Conservation (phyloP, 495 filamentous ascomycete species). For the Glutinoglossum americanum region DNA sequence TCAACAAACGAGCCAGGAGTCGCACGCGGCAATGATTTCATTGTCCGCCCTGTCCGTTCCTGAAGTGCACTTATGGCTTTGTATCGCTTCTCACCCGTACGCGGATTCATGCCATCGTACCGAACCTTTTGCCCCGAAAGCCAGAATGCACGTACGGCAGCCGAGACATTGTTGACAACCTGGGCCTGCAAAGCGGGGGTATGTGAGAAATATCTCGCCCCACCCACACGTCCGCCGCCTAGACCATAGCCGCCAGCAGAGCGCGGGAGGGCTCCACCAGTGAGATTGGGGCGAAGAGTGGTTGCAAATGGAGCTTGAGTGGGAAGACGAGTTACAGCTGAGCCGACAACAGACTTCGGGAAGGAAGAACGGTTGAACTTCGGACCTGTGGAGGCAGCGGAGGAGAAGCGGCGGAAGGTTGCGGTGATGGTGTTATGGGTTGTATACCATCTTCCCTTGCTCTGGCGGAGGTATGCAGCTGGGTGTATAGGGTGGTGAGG, state of each 20-base stretch:
- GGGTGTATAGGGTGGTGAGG: slow-evolving; percentile 52
- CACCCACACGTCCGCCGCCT: slow-evolving; percentile 44
- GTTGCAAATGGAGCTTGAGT: slow-evolving; percentile 72
- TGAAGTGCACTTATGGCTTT: slow-evolving; percentile 46
- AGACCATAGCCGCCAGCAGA: slow-evolving; percentile 72
- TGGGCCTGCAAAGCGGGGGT: slow-evolving; percentile 65
- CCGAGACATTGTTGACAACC: slow-evolving; percentile 84
- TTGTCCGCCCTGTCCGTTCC: slow-evolving; percentile 41
- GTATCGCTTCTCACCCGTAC: slow-evolving; percentile 55
- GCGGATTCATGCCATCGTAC: slow-evolving; percentile 49
- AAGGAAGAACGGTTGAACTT: slow-evolving; percentile 43
- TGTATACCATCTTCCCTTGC: slow-evolving; percentile 44
- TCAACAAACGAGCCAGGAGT: slow-evolving; percentile 62
- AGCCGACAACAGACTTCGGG: slow-evolving; percentile 41
- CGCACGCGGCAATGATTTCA: slow-evolving; percentile 28
- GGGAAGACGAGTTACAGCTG: slow-evolving; percentile 41
- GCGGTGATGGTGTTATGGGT: slow-evolving; percentile 39
- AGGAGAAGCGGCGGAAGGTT: slow-evolving; percentile 36
- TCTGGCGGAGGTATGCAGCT: slow-evolving; percentile 47
- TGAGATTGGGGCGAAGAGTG: slow-evolving; percentile 77
- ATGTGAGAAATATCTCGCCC: slow-evolving; percentile 77
- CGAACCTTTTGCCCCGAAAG: slow-evolving; percentile 70
- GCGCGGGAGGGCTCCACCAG: slow-evolving; percentile 65
- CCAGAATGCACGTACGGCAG: slow-evolving; percentile 73
- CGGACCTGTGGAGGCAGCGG: slow-evolving; percentile 25